Base-by-base conservation (phyloP, 352 stramenopile species). In the Phytophthora cryptogea region DNA sequence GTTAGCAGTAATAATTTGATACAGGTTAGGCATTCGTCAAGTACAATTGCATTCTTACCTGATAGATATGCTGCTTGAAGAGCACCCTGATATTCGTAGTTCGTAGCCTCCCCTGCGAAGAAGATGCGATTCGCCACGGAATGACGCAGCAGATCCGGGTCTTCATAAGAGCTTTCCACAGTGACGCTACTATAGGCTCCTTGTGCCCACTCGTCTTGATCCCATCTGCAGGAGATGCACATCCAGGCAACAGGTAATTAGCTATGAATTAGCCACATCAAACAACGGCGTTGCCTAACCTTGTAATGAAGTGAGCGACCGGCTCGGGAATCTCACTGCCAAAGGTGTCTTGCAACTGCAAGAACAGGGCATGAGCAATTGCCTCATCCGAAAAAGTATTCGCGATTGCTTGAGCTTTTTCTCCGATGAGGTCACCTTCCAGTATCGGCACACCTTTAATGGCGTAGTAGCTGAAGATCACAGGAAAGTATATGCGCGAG, bases 21-120 rank as follows among this genome's bases (percentile, higher is more conserved):
- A 52, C 13, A 40, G 32, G 17, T 44, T 44, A 44, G 14, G 27
- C 16, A 14, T 27, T 27, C n/a, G 27, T 28, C 16, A 44, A 44
- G 17, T n/a, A 10, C 16, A 44, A 20, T 7, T 54, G 10, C n/a
- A 32, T 32, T 36, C 39, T 11, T 60, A 70, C 66, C 78, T 8
- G 81, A 87, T 16, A 90, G 53, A 27, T 83, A 86, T n/a, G 83
- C 83, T 1, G 72, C 80, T 46, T 89, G 79, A n/a, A 89, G 67
- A 3, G 80, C 81, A 4, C 78, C 79, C 53, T 89, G 83, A 43
- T 90, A 88, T 30, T 83, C 62, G 63, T 87, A 82, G 27, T 76
- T 84, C 13, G 80, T 92, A 2, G 79, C 80, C 49, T 92, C 83
- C 6, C 83, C 83, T 2, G 78, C 78, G 28, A 92, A 92, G 46